Conservation (phyloP, 2,329 filamentous ascomycete species). For the Arthroderma sp. region DNA sequence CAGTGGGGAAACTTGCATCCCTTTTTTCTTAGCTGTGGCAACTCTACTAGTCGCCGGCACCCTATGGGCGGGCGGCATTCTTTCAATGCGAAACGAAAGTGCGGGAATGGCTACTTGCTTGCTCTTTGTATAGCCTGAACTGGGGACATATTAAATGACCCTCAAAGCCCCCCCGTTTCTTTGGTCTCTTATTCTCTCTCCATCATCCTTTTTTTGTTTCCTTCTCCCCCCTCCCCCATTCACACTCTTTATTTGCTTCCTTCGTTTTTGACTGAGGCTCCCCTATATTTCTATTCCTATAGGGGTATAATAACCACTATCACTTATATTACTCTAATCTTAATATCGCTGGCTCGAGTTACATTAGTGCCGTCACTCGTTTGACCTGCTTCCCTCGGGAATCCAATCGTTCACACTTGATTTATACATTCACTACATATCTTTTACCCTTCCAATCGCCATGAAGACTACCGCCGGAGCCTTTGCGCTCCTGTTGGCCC, state of each 20-base stretch:
- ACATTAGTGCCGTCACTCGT: conserved; percentile 5
- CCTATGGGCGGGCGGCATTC: not conserved
- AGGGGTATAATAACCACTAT: not conserved
- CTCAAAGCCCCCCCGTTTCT: not conserved
- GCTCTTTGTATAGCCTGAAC: not conserved
- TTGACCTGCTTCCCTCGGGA: not conserved
- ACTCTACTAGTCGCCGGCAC: not conserved
- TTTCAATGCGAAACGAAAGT: not conserved
- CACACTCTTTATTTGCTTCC: not conserved
- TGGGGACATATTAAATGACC: conserved; percentile 1
- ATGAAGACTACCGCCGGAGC: conserved; percentile 18
- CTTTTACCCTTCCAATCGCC: conserved; percentile 2
- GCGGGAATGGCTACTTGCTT: not conserved
- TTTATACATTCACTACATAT: not conserved
- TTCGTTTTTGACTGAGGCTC: not conserved
- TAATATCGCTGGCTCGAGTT: conserved; percentile 15
- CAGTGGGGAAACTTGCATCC: not conserved
- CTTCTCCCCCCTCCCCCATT: not conserved
- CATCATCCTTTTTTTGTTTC: conserved; percentile 2
- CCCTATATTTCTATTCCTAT: not conserved
- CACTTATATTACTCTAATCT: not conserved
- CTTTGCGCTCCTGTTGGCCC: conserved; percentile 16
- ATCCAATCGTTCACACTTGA: not conserved
- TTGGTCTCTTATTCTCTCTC: not conserved
- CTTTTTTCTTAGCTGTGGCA: not conserved